phyloP scores from a whole-genome alignment of 768 basidiomycete species.

The Podaxis sp. region DNA sequence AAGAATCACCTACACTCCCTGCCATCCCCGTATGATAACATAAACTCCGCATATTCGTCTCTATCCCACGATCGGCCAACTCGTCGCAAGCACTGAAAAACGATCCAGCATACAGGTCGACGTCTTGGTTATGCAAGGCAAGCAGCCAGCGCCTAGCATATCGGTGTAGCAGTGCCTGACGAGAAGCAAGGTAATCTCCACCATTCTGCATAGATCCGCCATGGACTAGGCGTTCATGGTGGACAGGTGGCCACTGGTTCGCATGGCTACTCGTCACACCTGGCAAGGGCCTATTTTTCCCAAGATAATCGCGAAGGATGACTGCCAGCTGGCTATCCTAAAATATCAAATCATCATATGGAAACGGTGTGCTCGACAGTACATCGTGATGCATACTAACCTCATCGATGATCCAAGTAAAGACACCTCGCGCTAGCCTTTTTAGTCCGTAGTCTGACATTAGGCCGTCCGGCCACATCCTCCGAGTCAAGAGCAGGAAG shows the following conservation, averaged over 20 bases:
- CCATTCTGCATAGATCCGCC: slow-evolving; percentile 54
- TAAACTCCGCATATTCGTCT: background rate
- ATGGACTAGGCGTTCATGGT: slow-evolving; percentile 33
- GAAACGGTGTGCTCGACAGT: background rate
- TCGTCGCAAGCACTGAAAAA: slow-evolving; percentile 57
- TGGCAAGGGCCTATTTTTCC: slow-evolving; percentile 56
- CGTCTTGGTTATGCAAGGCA: slow-evolving; percentile 64
- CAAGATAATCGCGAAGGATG: slow-evolving; percentile 68
- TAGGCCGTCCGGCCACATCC: slow-evolving; percentile 75
- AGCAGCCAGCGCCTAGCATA: slow-evolving; percentile 71
- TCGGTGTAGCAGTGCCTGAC: slow-evolving; percentile 50
- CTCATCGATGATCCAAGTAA: slow-evolving; percentile 76
- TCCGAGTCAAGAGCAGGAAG: slow-evolving; percentile 63
- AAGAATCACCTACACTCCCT: slow-evolving; percentile 13
- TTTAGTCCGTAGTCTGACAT: slow-evolving; percentile 69
- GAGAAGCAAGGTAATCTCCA: slow-evolving; percentile 65
- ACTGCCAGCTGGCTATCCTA: slow-evolving; percentile 68
- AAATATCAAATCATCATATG: slow-evolving; percentile 2
- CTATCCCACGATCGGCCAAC: slow-evolving; percentile 30
- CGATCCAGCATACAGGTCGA: slow-evolving; percentile 47
- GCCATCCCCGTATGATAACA: background rate
- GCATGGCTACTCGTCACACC: slow-evolving; percentile 51
- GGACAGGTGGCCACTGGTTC: slow-evolving; percentile 55
- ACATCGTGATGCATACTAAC: slow-evolving; percentile 32
- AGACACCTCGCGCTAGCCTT: slow-evolving; percentile 54